Evolutionary conservation across 305 asterid species (phyloP), one percentile per base, ranked within the genome.

Genomic region (Plantago coronopus): DNA sequence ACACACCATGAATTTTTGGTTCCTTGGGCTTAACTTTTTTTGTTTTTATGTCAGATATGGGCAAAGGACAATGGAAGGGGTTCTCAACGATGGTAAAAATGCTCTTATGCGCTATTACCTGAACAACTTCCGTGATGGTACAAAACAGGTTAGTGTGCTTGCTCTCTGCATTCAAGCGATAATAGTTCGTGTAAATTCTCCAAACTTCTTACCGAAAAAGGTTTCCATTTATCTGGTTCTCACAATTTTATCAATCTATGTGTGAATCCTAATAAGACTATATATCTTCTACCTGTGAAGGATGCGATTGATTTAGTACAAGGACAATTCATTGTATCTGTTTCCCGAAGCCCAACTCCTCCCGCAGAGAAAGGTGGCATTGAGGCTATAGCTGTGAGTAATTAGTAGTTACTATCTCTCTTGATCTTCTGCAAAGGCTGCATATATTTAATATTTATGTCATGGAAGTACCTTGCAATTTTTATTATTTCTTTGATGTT

Each of bases 41-140:
- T 53, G 50, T 40, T 55, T 61, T 51, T 25, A 54, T 62, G 23
- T 64, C 66, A 94, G 99, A 74, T 90, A 27, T 70, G 99, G 99
- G 62, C 87, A 86, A 64, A 78, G 99, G 62, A 90, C 97, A 58
- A 45, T 78, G 54, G 87, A 86, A 46, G 99, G 99, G 65, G 73
- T 94, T 74, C 59, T 90, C 27, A 83, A 83, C 4, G 99, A 94
- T 73, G 96, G 96, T 43, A 62, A 78, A 71, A 85, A 90, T 80
- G 91, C 99, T 72, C 89, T 94, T 43, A 79, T 83, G 90, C 94
- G 97, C 61, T 94, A 94, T 78, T 94, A 90, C 83, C 76, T 94
- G 70, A 94, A 94, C 87, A 94, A 94, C 77, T 90, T 94, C 76
- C 59, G 76, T 75, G 99, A 94, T 60, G 99, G 99, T 64, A 87